A percentile compares a stretch with the other conserved stretches of the same genome.
phyloP scores from a whole-genome alignment of 2,329 filamentous ascomycete genomes.

The Botrytis tulipae region DNA sequence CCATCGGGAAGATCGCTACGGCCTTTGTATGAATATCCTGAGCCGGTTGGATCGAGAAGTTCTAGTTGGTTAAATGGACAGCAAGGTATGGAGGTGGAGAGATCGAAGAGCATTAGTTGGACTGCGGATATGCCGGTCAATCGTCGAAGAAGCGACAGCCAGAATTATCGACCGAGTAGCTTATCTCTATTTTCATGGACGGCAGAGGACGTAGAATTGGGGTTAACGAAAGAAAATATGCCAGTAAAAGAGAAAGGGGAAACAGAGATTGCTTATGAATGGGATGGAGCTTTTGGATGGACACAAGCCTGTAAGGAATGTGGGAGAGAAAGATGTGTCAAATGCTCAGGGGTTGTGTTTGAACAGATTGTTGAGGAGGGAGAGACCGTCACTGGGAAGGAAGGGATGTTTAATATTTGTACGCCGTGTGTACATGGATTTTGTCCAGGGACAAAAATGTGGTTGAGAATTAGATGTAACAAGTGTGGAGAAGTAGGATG shows the following conservation, averaged over 20 bases:
- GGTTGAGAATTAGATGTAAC: conserved; percentile 12
- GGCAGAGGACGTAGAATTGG: background rate
- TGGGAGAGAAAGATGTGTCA: conserved; percentile 12
- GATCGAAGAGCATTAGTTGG: background rate
- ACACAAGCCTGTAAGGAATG: background rate
- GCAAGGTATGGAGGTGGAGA: background rate
- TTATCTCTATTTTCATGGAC: conserved; percentile 13
- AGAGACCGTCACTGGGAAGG: background rate
- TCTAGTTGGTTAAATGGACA: conserved; percentile 3
- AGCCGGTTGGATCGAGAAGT: conserved; percentile 6
- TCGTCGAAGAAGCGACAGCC: background rate
- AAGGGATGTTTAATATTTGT: background rate
- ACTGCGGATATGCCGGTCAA: background rate
- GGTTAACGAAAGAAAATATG: background rate
- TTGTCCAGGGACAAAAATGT: conserved; percentile 11
- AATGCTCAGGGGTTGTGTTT: background rate
- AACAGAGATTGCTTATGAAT: conserved; percentile 14
- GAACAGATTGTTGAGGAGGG: conserved; percentile 8
- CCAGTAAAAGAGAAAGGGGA: background rate
- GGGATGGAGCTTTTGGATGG: conserved; percentile 20
- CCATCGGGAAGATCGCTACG: background rate
- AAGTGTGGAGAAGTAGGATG: background rate
- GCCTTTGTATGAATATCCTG: conserved; percentile 9
- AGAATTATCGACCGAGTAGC: background rate
- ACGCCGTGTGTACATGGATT: conserved; percentile 16